Evolutionary conservation across 2,329 filamentous ascomycete species (phyloP).

Genomic region (Dactylellina drechsleri): DNA sequence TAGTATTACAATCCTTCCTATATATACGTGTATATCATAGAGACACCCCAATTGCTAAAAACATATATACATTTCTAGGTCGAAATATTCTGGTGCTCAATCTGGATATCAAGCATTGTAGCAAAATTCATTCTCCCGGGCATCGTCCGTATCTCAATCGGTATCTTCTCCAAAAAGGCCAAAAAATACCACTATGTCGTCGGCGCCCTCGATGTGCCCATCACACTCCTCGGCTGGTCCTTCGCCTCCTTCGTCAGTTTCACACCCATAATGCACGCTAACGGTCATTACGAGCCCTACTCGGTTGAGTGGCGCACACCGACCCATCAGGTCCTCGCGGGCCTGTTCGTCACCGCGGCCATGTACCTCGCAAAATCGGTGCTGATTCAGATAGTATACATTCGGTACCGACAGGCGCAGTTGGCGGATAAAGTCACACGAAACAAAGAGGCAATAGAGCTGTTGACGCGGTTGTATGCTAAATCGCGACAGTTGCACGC

Average conservation of each 20-base stretch:
- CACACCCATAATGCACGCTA: conserved; percentile 58
- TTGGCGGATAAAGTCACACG: conserved; percentile 85
- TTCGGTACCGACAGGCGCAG: conserved; percentile 85
- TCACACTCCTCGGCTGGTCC: conserved; percentile 76
- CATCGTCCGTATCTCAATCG: conserved; percentile 74
- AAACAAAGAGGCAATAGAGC: conserved; percentile 83
- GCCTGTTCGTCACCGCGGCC: conserved; percentile 73
- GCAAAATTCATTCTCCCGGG: conserved; percentile 69
- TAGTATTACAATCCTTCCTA: conserved; percentile 28
- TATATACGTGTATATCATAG: background rate
- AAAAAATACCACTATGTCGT: conserved; percentile 76
- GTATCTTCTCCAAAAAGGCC: conserved; percentile 75
- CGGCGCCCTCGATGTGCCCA: conserved; percentile 71
- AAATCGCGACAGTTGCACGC: conserved; percentile 8
- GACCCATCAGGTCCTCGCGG: conserved; percentile 68
- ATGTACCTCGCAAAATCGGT: conserved; percentile 80
- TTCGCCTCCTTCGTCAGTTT: conserved; percentile 73
- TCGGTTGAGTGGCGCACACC: conserved; percentile 14
- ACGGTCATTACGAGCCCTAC: background rate
- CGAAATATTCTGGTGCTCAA: conserved; percentile 73
- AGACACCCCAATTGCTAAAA: background rate
- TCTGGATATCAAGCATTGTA: conserved; percentile 74
- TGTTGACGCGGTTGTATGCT: conserved; percentile 87
- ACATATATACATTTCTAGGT: conserved; percentile 64
- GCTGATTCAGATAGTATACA: conserved; percentile 82